Base-by-base conservation (phyloP, 495 filamentous ascomycete genomes). In the Paragyromitra xinjiangensis region DNA sequence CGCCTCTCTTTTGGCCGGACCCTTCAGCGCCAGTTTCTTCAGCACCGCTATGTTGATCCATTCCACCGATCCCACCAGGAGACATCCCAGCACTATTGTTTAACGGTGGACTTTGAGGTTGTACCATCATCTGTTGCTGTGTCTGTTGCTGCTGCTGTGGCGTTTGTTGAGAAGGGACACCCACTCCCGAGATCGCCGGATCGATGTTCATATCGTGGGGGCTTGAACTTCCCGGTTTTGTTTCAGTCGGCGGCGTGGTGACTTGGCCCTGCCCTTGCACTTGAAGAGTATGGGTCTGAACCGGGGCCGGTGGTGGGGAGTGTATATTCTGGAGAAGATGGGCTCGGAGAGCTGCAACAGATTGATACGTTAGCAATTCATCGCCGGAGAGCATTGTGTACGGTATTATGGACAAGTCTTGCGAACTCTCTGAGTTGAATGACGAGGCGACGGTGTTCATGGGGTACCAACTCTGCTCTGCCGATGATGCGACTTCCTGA, bases 121-220 rank as follows among this genome's bases (percentile, higher is more conserved):
- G 76, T 26, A 84, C 86, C 44, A 86, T 87, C 62, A 78, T 78
- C 37, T 78, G 76, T 12, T 85, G 84, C 65, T 85, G 84, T 59
- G 65, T 83, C 78, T 56, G 53, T 56, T 56, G 53, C 40, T 71
- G 66, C 6, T 83, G 80, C 26, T 81, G 81, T 34, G 78, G 81
- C 51, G 78, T 71, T 26, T 61, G 58, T 19, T 75, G 77, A 9
- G 77, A 48, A 39, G 58, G 40, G 64, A 44, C 80, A 5, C 72
- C 77, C 14, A 78, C 71, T 11, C 78, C 78, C 29, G 77, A 78
- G 45, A 82, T 82, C 16, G 81, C 81, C 39, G 81, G 81, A 61
- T 82, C 81, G 39, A 82, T 82, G 56, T 82, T 82, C 72, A 77
- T 71, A 50, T 81, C 75, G 68, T 71, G 78, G 37, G 76, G 68